Conservation (phyloP, 2,329 filamentous ascomycete genomes). For the Pseudogymnoascus sp. region DNA sequence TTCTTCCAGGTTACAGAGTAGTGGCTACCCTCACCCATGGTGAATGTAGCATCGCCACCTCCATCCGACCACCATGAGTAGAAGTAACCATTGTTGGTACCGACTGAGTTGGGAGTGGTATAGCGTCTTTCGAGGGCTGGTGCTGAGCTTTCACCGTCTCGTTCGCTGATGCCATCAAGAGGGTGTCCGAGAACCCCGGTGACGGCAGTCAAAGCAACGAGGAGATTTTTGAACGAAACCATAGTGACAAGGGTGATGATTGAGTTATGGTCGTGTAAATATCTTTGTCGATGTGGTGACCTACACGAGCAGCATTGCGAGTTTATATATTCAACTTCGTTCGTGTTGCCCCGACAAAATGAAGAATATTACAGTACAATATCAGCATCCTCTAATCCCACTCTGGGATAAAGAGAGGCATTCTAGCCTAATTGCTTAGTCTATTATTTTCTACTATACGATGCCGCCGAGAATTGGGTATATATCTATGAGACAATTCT, state of each 20-base stretch:
- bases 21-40: slow-evolving; percentile 41
- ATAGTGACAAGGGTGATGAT: not conserved
- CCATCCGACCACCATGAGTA: slow-evolving; percentile 52
- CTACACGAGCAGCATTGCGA: too few species aligned
- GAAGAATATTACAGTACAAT: too few species aligned
- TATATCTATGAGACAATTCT: too few species aligned
- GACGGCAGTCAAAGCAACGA: not conserved
- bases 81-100: slow-evolving; percentile 49
- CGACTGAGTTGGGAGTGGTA: slow-evolving; percentile 37
- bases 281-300: too few species aligned
- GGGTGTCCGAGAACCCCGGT: not conserved
- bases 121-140: slow-evolving; percentile 16
- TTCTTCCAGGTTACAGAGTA: slow-evolving; percentile 42
- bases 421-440: too few species aligned
- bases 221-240: not conserved
- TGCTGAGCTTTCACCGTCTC: not conserved
- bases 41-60: slow-evolving; percentile 41
- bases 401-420: too few species aligned
- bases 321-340: too few species aligned
- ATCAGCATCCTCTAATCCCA: too few species aligned
- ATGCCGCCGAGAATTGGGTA: too few species aligned
- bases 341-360: too few species aligned
- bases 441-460: too few species aligned
- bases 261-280: too few species aligned
- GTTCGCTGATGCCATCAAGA: not conserved